Evolutionary conservation across 805 yeast genomes (phyloP), one percentile per base, ranked within the genome.

Genomic region (Starmera dryadoides): DNA sequence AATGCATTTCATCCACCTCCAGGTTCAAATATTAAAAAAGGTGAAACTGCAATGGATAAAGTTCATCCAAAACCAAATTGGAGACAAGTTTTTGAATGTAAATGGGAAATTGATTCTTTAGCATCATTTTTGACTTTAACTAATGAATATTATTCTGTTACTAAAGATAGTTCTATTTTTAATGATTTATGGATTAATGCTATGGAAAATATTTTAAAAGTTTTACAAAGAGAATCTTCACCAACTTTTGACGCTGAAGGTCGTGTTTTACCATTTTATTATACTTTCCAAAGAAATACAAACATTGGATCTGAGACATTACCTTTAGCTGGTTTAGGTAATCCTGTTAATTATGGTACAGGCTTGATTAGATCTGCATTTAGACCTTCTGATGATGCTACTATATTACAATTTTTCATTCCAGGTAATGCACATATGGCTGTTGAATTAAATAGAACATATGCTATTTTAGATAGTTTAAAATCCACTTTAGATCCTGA

Each of bases 1-100:
- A 87, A 87, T 59, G 96, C 96, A 0, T 88, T 86, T 64, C 94
- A 87, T 52, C 94, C 96, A 1, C 96, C 96, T 0, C 56, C 55
- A 1, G 64, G 63, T 21, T 53, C 63, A 3, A 52, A 53, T 4
- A 53, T 81, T 21, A 64, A 63, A 32, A 64, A 65, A 30, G 77
- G 74, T 23, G 60, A 69, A 2, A 64, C 83, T 6, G 71, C 79
- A 1, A 44, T 66, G 37, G 96, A 88, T 55, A 53, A 59, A 4
- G 95, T 87, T 5, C 56, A 50, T 28, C 96, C 96, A 1, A 49
- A 50, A 6, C 89, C 88, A 2, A 76, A 83, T 42, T 84, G 88
- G 79, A 56, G 58, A 15, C 66, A 66, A 20, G 94, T 85, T 1
- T 87, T 86, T 59, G 96, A 87, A 55, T 87, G 96, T 61, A 87